A percentile compares a stretch with the other conserved stretches of the same genome.
These are phyloP conservation scores for Fusarium chuoi DNA, from an alignment of 2,329 filamentous ascomycete genomes.

Conservation along the genomic window DNA sequence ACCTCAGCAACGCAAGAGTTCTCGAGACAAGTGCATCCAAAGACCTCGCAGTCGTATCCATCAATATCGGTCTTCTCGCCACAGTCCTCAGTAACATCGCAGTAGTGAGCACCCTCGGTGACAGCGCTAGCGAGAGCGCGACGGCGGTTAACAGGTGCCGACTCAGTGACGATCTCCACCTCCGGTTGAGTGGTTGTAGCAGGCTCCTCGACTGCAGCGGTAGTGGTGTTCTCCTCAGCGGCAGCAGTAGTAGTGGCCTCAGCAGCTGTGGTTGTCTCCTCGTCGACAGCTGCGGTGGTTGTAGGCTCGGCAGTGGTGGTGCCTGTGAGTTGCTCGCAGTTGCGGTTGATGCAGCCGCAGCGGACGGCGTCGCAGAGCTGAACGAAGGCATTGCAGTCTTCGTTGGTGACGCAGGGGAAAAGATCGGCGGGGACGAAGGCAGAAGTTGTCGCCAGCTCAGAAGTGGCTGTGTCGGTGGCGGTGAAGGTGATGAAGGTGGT, in stretches of 20 bases:
- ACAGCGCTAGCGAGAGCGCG: no score
- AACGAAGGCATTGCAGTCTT: not conserved
- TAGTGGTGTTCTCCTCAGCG: not conserved
- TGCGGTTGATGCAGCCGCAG: slow-evolving; percentile 5
- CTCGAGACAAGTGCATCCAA: not conserved
- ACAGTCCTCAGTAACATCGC: not conserved
- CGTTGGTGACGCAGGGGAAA: not conserved
- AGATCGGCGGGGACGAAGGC: slow-evolving; percentile 1
- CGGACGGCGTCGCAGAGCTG: not conserved
- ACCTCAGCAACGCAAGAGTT: not conserved
- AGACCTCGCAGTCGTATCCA: not conserved
- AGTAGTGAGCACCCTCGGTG: not conserved
- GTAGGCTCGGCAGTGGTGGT: not conserved
- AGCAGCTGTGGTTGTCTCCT: not conserved
- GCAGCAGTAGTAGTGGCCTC: not conserved
- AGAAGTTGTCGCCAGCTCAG: not conserved
- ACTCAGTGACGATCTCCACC: no score
- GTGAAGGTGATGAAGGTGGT: not conserved
- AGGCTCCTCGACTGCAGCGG: not conserved
- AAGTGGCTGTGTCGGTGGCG: not conserved
- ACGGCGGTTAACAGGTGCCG: no score
- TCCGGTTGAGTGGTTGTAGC: not conserved
- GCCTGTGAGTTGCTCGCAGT: not conserved
- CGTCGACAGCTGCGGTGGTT: not conserved
- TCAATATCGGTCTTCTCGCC: not conserved